These are phyloP conservation scores for Cordyceps farinosa DNA, from an alignment of 2,329 filamentous ascomycete species.

Conservation along the genomic window DNA sequence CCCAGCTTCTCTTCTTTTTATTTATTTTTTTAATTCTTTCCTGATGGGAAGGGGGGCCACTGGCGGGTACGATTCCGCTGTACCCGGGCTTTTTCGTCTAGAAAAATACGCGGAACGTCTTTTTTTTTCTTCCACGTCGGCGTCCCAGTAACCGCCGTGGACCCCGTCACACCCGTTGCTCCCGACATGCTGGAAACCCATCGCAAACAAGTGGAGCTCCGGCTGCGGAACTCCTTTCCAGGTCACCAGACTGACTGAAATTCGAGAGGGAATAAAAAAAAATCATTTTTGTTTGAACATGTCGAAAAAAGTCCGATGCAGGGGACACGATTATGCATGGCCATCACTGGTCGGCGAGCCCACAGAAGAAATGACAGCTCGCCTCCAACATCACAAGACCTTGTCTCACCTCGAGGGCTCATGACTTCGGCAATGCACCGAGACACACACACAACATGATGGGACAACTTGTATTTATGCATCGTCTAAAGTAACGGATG, in stretches of 20 bases:
- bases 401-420: too few relatives aligned
- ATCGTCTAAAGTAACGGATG: too few relatives aligned
- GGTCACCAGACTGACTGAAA: not conserved
- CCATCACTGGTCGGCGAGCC: too few relatives aligned
- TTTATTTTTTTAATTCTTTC: slow-evolving; percentile 3
- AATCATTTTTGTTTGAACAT: too few relatives aligned
- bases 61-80: not conserved
- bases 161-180: not conserved
- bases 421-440: too few relatives aligned
- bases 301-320: too few relatives aligned
- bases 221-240: not conserved
- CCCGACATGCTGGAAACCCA: not conserved
- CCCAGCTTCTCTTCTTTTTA: not conserved
- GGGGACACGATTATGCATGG: too few relatives aligned
- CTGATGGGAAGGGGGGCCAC: not conserved
- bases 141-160: not conserved
- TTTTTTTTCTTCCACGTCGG: not conserved
- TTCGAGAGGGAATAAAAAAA: not conserved
- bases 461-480: too few relatives aligned
- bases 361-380: too few relatives aligned
- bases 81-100: not conserved
- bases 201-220: not conserved
- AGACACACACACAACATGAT: too few relatives aligned
- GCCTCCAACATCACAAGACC: too few relatives aligned
- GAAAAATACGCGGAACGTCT: too few relatives aligned